Percentiles rank a stretch among this genome's conserved stretches.
phyloP scores from a whole-genome alignment of 2,329 filamentous ascomycete genomes.

The Monilinia polystroma region DNA sequence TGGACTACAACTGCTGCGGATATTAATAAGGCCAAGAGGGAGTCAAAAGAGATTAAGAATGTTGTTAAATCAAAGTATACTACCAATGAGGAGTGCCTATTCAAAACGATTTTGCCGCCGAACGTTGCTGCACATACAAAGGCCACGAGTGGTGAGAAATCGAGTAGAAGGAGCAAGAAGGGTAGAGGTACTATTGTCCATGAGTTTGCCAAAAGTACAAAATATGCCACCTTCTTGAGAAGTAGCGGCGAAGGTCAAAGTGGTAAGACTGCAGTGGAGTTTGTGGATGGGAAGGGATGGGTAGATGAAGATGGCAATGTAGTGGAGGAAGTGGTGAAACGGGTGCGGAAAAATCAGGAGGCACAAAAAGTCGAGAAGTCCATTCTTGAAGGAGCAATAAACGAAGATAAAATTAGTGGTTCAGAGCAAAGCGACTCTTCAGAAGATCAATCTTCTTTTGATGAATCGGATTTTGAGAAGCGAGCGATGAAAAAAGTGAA shows the following conservation, averaged over 20 bases:
- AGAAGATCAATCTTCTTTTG: slow-evolving; percentile 30
- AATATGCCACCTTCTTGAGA: slow-evolving; percentile 80
- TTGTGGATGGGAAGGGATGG: slow-evolving; percentile 85
- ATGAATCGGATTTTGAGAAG: slow-evolving; percentile 20
- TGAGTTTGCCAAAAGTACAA: slow-evolving; percentile 84
- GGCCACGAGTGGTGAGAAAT: slow-evolving; percentile 41
- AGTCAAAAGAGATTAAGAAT: slow-evolving; percentile 57
- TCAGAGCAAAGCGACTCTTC: slow-evolving; percentile 34
- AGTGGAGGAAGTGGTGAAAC: slow-evolving; percentile 54
- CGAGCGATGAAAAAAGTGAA: slow-evolving; percentile 5
- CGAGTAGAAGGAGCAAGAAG: slow-evolving; percentile 58
- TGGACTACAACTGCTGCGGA: slow-evolving; percentile 52
- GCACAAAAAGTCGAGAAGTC: slow-evolving; percentile 12
- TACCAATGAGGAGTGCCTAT: slow-evolving; percentile 75
- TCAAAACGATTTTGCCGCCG: slow-evolving; percentile 76
- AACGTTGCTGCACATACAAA: slow-evolving; percentile 45
- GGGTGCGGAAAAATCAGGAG: slow-evolving; percentile 24
- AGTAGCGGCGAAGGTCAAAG: slow-evolving; percentile 47
- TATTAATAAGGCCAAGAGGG: slow-evolving; percentile 50
- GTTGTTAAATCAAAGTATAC: slow-evolving; percentile 74
- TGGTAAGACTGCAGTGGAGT: slow-evolving; percentile 57
- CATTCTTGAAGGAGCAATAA: not conserved
- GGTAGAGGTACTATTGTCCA: slow-evolving; percentile 67
- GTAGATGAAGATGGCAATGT: slow-evolving; percentile 75
- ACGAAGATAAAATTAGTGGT: not conserved